Percentiles rank a stretch among this genome's conserved stretches.
These are phyloP conservation scores for Passalora sequoiae DNA, from an alignment of 2,329 filamentous ascomycete genomes.

Conservation along the genomic window DNA sequence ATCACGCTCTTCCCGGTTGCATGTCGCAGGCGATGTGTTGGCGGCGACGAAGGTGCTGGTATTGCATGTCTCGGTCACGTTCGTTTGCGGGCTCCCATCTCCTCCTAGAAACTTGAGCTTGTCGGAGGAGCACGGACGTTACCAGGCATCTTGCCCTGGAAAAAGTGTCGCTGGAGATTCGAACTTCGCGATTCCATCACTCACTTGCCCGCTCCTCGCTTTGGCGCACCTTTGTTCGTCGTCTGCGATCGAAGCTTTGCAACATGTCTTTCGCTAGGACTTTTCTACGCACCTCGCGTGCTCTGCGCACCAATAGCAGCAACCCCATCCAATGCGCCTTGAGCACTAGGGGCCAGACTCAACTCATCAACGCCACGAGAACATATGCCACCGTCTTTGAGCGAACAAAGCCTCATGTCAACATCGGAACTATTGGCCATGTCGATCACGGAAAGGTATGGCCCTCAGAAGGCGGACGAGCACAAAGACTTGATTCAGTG, in stretches of 20 bases:
- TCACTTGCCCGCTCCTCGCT: too few species aligned
- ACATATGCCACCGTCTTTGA: conserved; percentile 65
- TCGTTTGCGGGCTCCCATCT: too few species aligned
- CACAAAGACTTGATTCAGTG: background rate
- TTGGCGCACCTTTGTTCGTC: background rate
- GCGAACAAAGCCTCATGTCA: conserved; percentile 94
- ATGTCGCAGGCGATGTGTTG: too few species aligned
- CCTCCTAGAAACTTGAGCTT: too few species aligned
- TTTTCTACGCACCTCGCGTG: conserved; percentile 76
- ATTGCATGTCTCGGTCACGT: too few species aligned
- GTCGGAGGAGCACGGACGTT: too few species aligned
- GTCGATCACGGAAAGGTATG: conserved; percentile 97
- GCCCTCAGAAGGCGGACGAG: too few species aligned
- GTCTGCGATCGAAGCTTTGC: background rate
- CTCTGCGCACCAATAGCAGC: conserved; percentile 62
- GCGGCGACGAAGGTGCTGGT: too few species aligned
- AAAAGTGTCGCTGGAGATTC: too few species aligned
- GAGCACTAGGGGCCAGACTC: conserved; percentile 57
- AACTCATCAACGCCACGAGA: conserved; percentile 58
- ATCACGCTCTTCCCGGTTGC: too few species aligned
- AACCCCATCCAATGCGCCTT: conserved; percentile 73
- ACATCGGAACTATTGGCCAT: conserved; percentile 98
- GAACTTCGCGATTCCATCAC: too few species aligned
- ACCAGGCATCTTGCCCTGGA: too few species aligned
- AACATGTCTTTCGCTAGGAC: conserved; percentile 77